These are phyloP conservation scores for Coniferiporia weirii DNA, from an alignment of 1,284 basidiomycete species.

Conservation along the genomic window DNA sequence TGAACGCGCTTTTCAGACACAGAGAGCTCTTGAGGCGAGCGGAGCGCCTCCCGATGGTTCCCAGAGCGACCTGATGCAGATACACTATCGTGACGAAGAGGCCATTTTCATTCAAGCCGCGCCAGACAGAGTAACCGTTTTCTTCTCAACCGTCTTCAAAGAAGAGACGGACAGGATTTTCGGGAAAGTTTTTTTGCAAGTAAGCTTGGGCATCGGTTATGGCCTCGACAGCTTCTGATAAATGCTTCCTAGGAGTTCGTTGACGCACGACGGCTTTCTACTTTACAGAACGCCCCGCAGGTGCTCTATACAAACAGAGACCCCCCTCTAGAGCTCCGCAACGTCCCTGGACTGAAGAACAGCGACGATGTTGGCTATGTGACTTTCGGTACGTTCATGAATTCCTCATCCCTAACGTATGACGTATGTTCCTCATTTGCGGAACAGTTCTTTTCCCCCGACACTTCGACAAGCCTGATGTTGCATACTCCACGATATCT, in stretches of 20 bases:
- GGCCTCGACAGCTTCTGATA: background rate
- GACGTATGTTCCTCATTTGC: background rate
- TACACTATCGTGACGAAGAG: constrained; percentile 96
- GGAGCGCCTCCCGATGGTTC: constrained; percentile 45
- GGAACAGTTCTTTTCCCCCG: constrained; percentile 88
- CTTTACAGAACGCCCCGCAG: constrained; percentile 95
- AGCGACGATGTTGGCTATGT: constrained; percentile 96
- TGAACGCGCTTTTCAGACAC: constrained; percentile 83
- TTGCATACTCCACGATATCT: constrained; percentile 83
- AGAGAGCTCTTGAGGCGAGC: constrained; percentile 75
- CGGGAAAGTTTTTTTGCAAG: constrained; percentile 96
- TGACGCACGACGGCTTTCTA: constrained; percentile 89
- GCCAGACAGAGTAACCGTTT: constrained; percentile 93
- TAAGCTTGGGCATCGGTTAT: constrained; percentile 30
- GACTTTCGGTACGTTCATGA: constrained; percentile 69
- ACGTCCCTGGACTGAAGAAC: constrained; percentile 74
- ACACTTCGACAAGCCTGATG: constrained; percentile 79
- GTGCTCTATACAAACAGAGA: constrained; percentile 96
- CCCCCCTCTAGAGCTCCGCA: constrained; percentile 92
- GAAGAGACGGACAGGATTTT: constrained; percentile 98
- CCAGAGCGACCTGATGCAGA: constrained; percentile 82
- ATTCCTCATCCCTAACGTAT: background rate
- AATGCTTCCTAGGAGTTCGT: constrained; percentile 83
- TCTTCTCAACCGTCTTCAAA: constrained; percentile 95
- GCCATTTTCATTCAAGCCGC: constrained; percentile 94